Evolutionary conservation across 2,329 filamentous ascomycete genomes (phyloP), one percentile per base, ranked within the genome.

Genomic region (Fusarium devonianum): DNA sequence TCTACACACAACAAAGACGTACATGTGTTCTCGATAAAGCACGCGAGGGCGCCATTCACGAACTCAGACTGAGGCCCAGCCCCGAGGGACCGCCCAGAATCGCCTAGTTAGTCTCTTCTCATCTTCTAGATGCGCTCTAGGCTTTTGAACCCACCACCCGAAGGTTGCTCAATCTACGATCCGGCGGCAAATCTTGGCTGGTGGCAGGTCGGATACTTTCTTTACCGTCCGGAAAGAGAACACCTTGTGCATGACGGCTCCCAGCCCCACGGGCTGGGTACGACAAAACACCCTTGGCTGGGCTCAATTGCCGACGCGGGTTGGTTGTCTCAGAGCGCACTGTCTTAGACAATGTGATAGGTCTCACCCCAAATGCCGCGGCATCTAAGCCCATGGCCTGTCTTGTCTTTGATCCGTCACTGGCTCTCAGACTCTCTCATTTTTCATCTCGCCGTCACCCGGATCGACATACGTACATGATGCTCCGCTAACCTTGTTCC

Each of bases 261-360:
- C 61, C 49, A 33, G 32, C 33, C 39, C 37, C 47, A 36, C 33
- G 52, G 60, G 33, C 47, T 29, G 41, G 42, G 58, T 54, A 47
- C 47, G 18, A 53, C 52, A 52, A 42, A 41, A 14, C 9, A 26
- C 39, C 2, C 36, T 4, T 5, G 36, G 23, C 36, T 38, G 23
- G 36, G 34, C 5, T 35, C 26, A 37, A 42, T 23, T 29, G 34
- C 40, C 19, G 52, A 46, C 34, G 25, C 38, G 36, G 29, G 43
- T 9, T 10, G 11, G 11, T 26, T 41, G 48, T 39, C 28, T 45
- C 51, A 26, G 7, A 22, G 38, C 49, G 33, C 28, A 29, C 42
- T 64, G 60, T 64, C 60, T 63, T 38, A 56, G 46, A 48, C 44
- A 51, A 30, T 25, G 32, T 53, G n/a, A 42, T 37, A 34, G 36